These are phyloP conservation scores for Oenanthe sinensis DNA, from an alignment of 129 eudicot species.

Conservation along the genomic window DNA sequence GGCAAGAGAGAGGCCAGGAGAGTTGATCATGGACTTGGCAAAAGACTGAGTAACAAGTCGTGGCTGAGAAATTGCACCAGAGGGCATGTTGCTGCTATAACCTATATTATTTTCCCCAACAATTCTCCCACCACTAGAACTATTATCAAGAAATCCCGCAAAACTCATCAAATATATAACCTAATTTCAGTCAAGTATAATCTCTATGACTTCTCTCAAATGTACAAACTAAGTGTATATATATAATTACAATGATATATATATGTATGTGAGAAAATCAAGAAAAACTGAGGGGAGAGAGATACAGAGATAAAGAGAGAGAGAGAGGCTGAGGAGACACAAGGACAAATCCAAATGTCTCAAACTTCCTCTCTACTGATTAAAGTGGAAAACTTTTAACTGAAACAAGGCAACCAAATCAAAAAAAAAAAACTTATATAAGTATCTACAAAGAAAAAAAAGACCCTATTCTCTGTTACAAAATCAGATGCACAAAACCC, in stretches of 20 bases:
- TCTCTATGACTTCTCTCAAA: too few relatives aligned
- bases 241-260: background rate
- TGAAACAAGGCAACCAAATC: slow-evolving; percentile 30
- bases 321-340: slow-evolving; percentile 67
- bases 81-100: slow-evolving; percentile 45
- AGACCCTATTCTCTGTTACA: background rate
- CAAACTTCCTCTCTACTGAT: slow-evolving; percentile 36
- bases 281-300: background rate
- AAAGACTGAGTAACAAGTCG: slow-evolving; percentile 33
- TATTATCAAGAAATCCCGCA: slow-evolving; percentile 87
- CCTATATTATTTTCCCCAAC: slow-evolving; percentile 44
- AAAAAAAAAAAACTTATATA: too few relatives aligned
- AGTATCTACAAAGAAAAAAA: background rate
- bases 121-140: slow-evolving; percentile 50
- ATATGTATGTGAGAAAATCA: background rate
- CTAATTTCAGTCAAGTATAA: background rate
- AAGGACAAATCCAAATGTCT: slow-evolving; percentile 56
- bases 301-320: slow-evolving; percentile 8
- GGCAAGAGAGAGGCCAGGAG: slow-evolving; percentile 96
- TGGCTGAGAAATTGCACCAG: slow-evolving; percentile 48
- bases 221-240: background rate
- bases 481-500: slow-evolving; percentile 4
- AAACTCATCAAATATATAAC: slow-evolving; percentile 69
- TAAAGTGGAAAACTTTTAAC: slow-evolving; percentile 11
- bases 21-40: slow-evolving; percentile 63